These are phyloP conservation scores for Taphrina communis DNA, from an alignment of 1,139 yeast species.

Conservation along the genomic window DNA sequence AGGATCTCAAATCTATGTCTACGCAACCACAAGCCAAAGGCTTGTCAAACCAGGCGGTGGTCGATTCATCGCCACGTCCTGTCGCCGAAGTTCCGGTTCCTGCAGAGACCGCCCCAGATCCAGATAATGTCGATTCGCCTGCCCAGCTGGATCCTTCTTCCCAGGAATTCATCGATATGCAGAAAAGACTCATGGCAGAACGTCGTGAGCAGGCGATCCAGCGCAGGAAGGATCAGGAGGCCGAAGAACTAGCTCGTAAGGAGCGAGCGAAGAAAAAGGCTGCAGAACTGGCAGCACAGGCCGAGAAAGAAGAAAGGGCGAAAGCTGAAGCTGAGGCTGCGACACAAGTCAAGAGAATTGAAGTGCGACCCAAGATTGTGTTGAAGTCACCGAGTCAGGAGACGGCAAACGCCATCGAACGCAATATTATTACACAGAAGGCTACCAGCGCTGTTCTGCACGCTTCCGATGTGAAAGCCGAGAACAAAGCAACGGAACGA, in stretches of 20 bases:
- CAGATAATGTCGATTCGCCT: not conserved
- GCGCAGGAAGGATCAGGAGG: constrained; percentile 34
- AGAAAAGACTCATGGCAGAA: constrained; percentile 37
- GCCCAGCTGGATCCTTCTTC: constrained; percentile 35
- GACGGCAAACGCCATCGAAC: not conserved
- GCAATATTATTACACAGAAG: not conserved
- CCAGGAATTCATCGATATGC: constrained; percentile 37
- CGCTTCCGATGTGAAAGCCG: not conserved
- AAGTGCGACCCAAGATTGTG: constrained; percentile 11
- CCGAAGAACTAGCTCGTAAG: constrained; percentile 29
- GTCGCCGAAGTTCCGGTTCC: not conserved
- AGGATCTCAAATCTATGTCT: not conserved
- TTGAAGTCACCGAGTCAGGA: not conserved
- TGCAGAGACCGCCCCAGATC: not conserved
- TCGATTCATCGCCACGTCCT: not conserved
- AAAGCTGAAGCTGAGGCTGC: constrained; percentile 3
- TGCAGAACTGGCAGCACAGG: constrained; percentile 28
- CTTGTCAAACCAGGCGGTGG: not conserved
- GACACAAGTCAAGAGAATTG: not conserved
- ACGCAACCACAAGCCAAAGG: constrained; percentile 7
- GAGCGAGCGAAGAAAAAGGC: constrained; percentile 37
- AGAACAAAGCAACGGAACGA: not conserved
- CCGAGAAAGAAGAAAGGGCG: constrained; percentile 22
- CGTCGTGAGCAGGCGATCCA: constrained; percentile 37
- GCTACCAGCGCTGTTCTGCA: constrained; percentile 4